Evolutionary conservation across 2,329 filamentous ascomycete species (phyloP), one percentile per base, ranked within the genome.

Genomic region (Aquanectria penicillioides): DNA sequence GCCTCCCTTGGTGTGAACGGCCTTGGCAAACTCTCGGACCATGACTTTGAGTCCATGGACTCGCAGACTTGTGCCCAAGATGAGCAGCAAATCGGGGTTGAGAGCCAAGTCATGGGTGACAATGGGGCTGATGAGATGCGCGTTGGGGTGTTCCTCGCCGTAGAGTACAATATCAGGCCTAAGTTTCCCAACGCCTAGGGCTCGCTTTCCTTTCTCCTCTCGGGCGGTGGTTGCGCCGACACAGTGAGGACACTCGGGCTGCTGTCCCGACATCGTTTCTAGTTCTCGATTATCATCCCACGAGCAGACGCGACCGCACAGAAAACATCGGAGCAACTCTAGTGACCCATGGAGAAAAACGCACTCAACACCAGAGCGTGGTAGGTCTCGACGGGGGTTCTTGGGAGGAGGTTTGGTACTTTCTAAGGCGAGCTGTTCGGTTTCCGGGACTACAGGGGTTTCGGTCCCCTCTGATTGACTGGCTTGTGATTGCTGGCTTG

Each of bases 301-400:
- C 2, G 83, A 80, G 34, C 81, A 83, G 5, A 85, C 78, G 34
- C 81, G 81, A 1, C 81, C 81, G 59, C 87, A 89, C 1, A 85
- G 78, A 54, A 87, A 87, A 69, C 89, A 92, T 28, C 89, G 80
- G 3, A 92, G 78, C 26, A 80, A 78, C 50, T 86, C 81, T 5
- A 92, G 75, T n/a, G 89, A 89, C 6, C 89, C 89, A 69, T 92
- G 89, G 1, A 92, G 79, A 53, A 87, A 89, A n/a, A 92, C 89
- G 51, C 87, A 88, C 66, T 87, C 85, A 1, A 87, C 85, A 0
- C 85, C 85, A 1, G 75, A 76, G 7, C 67, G 69, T 4, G 71
- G 67, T 4, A 67, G 58, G 34, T 76, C 71, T 18, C 68, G 66
- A 3, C 67, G 65, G 9, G 65, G 41, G 41, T 67, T 65, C 50